Conservation (phyloP, 2,329 filamentous ascomycete species). For the Sporothrix mexicana region DNA sequence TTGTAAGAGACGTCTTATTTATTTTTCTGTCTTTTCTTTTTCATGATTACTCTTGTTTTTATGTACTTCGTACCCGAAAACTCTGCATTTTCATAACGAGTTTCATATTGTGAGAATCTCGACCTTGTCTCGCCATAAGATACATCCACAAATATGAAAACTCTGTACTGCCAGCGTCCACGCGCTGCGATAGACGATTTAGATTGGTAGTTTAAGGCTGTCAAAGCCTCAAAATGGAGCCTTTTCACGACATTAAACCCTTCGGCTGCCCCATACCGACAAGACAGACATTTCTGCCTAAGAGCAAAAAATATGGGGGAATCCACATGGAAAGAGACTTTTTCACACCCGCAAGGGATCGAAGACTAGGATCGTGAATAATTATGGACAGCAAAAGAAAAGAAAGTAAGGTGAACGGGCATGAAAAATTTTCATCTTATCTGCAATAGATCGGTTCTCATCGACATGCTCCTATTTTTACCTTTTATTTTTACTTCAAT, state of each 20-base stretch:
- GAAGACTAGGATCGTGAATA: neutral
- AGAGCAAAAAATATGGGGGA: no score
- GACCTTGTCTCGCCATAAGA: neutral
- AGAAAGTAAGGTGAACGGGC: no score
- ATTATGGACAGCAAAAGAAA: no score
- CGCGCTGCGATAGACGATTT: neutral
- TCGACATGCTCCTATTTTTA: neutral
- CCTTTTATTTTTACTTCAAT: neutral
- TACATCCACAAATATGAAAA: neutral
- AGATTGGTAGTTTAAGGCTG: neutral
- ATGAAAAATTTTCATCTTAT: conserved; percentile 6
- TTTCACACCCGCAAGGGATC: conserved; percentile 17
- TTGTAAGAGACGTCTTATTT: neutral
- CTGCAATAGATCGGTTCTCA: no score
- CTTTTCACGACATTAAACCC: neutral
- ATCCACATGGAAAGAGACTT: neutral
- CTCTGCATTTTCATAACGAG: neutral
- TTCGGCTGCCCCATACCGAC: conserved; percentile 5
- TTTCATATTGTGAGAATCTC: neutral
- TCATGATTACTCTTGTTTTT: neutral
- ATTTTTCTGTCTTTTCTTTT: neutral
- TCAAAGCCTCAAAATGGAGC: neutral
- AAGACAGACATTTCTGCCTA: no score
- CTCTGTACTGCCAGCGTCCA: conserved; percentile 4
- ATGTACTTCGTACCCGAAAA: neutral